Percentiles rank a stretch among this genome's conserved stretches.
These are phyloP conservation scores for Hibiscus tridactylites DNA, from an alignment of 345 rosid genomes.

Conservation along the genomic window DNA sequence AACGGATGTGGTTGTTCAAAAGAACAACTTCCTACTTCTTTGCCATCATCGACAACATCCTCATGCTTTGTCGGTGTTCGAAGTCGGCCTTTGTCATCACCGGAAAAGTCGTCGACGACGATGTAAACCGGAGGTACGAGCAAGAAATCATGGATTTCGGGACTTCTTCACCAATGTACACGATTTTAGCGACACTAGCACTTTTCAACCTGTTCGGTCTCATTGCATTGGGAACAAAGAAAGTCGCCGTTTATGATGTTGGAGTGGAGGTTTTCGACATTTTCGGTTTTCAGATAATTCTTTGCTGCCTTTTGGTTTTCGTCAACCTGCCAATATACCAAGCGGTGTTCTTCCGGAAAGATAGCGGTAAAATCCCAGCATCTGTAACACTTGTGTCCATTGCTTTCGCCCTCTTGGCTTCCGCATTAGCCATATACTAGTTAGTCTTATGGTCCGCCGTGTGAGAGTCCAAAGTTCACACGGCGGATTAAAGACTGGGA, in stretches of 20 bases:
- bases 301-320: conserved; percentile 38
- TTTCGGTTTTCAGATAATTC: conserved; percentile 36
- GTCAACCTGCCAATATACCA: conserved; percentile 45
- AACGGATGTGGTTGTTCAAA: not conserved
- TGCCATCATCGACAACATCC: not conserved
- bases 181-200: conserved; percentile 29
- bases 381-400: conserved; percentile 30
- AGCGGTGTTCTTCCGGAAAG: conserved; percentile 46
- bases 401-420: conserved; percentile 31
- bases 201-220: conserved; percentile 27
- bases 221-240: not conserved
- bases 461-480: not conserved
- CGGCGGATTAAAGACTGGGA: not conserved
- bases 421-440: conserved; percentile 11
- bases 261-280: conserved; percentile 2
- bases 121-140: conserved; percentile 38
- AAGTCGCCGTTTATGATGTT: not conserved
- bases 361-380: conserved; percentile 55
- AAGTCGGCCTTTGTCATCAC: conserved; percentile 53
- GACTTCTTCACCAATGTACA: conserved; percentile 53
- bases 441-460: not conserved
- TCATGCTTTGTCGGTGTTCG: conserved; percentile 35
- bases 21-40: not conserved
- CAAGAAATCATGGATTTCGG: conserved; percentile 79
- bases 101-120: conserved; percentile 54